Conservation (phyloP, 2,329 filamentous ascomycete genomes). For the Rosellinia necatrix region DNA sequence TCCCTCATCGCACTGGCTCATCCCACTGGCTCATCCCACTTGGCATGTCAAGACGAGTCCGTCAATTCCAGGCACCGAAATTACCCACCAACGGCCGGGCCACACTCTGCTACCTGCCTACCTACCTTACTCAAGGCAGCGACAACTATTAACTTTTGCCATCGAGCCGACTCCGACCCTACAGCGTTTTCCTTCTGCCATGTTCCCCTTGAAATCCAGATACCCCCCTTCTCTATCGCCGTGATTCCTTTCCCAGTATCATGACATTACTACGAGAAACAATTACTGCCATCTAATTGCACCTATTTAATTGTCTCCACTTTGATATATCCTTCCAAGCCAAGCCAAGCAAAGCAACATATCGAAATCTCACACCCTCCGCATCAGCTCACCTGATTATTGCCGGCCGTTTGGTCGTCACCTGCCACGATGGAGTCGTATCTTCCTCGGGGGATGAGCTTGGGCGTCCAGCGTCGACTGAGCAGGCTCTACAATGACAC, state of each 20-base stretch:
- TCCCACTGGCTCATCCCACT: no score
- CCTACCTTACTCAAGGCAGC: slow-evolving; percentile 26
- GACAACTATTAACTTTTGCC: slow-evolving; percentile 8
- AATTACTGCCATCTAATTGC: background rate
- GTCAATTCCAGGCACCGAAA: slow-evolving; percentile 28
- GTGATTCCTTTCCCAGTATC: slow-evolving; percentile 1
- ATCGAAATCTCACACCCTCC: background rate
- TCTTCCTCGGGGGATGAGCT: slow-evolving; percentile 56
- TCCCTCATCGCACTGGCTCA: no score
- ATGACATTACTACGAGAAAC: slow-evolving; percentile 5
- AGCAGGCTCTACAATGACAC: slow-evolving; percentile 81
- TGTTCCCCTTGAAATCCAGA: background rate
- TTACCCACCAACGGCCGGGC: slow-evolving; percentile 18
- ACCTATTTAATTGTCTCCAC: background rate
- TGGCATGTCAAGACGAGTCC: background rate
- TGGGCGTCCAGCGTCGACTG: slow-evolving; percentile 65
- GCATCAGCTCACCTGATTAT: background rate
- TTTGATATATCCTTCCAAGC: no score
- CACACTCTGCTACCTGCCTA: no score
- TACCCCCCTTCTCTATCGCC: background rate
- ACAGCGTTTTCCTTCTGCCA: background rate
- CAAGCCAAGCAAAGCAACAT: slow-evolving; percentile 1
- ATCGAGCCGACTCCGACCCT: background rate
- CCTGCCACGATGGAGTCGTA: slow-evolving; percentile 54
- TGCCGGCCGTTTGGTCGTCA: slow-evolving; percentile 4